Evolutionary conservation across 768 basidiomycete genomes (phyloP).

Genomic region (Infundibulicybe gibba): DNA sequence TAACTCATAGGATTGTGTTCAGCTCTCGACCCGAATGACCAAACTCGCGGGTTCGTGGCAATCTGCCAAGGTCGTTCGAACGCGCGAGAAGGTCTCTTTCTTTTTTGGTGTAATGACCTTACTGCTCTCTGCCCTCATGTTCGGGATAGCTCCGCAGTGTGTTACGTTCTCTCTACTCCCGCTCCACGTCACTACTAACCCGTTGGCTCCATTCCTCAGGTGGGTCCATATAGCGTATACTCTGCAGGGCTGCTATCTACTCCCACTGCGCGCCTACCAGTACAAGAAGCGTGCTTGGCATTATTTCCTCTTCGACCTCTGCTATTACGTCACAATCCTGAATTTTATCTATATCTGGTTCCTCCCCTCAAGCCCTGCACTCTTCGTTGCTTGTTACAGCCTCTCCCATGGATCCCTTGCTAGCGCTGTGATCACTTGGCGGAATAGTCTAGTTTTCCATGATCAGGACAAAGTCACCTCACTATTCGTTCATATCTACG

Average conservation of each 20-base stretch:
- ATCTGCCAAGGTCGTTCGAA: constrained; percentile 82
- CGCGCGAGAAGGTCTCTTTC: constrained; percentile 85
- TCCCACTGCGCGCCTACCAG: constrained; percentile 76
- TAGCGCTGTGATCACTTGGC: constrained; percentile 96
- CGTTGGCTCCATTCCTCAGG: constrained; percentile 30
- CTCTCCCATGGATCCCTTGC: constrained; percentile 89
- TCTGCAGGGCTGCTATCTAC: constrained; percentile 67
- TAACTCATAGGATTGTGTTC: constrained; percentile 6
- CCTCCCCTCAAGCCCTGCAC: constrained; percentile 66
- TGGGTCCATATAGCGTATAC: constrained; percentile 92
- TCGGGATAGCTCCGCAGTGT: constrained; percentile 85
- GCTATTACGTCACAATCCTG: constrained; percentile 92
- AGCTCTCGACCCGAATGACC: constrained; percentile 82
- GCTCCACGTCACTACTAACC: constrained; percentile 7
- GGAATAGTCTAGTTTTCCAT: constrained; percentile 98
- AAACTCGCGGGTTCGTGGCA: constrained; percentile 85
- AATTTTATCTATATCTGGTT: constrained; percentile 92
- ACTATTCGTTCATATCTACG: constrained; percentile 92
- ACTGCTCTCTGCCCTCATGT: constrained; percentile 78
- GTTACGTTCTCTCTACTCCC: constrained; percentile 23
- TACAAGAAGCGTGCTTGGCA: constrained; percentile 96
- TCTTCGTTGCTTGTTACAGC: constrained; percentile 92
- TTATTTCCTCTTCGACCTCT: constrained; percentile 91
- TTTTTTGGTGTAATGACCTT: constrained; percentile 93
- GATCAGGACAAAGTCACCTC: constrained; percentile 96